These are phyloP conservation scores for Picocystis sp. DNA, from an alignment of 163 green algal genomes.

Conservation along the genomic window DNA sequence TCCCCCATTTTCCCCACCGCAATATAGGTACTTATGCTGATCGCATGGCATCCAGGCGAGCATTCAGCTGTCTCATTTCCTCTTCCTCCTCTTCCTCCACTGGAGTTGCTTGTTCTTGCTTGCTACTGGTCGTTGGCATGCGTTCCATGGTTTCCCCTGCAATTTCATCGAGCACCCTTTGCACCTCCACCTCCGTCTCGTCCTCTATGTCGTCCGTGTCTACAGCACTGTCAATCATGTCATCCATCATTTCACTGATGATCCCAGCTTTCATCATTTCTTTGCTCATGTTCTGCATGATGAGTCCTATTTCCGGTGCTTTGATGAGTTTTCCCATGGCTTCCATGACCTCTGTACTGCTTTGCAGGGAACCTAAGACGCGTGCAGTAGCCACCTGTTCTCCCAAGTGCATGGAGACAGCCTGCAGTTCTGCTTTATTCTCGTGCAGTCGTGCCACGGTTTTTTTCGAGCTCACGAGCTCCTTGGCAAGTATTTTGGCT, in stretches of 20 bases:
- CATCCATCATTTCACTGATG: constrained; percentile 85
- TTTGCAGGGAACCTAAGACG: constrained; percentile 51
- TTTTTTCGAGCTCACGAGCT: constrained; percentile 60
- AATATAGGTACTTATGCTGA: too few species aligned
- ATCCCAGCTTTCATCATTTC: constrained; percentile 82
- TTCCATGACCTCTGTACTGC: constrained; percentile 16
- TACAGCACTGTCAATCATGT: constrained; percentile 35
- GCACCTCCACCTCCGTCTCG: constrained; percentile 45
- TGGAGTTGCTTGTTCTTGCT: too few species aligned
- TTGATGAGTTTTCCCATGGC: constrained; percentile 54
- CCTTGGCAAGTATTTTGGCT: constrained; percentile 62
- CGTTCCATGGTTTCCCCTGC: too few species aligned
- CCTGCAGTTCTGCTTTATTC: constrained; percentile 82
- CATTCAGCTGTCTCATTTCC: too few species aligned
- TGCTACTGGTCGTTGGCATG: too few species aligned
- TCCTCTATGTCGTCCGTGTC: constrained; percentile 47
- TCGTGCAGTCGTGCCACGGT: constrained; percentile 46
- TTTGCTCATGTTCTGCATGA: constrained; percentile 67
- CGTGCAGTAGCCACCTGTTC: constrained; percentile 69
- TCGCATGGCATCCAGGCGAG: too few species aligned
- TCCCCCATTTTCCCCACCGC: too few species aligned
- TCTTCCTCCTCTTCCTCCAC: too few species aligned
- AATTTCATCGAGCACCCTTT: constrained; percentile 27
- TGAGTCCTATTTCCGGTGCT: constrained; percentile 42
- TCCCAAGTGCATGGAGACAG: constrained; percentile 58